Conservation (phyloP, 495 filamentous ascomycete species). For the Penicillium antarcticum region DNA sequence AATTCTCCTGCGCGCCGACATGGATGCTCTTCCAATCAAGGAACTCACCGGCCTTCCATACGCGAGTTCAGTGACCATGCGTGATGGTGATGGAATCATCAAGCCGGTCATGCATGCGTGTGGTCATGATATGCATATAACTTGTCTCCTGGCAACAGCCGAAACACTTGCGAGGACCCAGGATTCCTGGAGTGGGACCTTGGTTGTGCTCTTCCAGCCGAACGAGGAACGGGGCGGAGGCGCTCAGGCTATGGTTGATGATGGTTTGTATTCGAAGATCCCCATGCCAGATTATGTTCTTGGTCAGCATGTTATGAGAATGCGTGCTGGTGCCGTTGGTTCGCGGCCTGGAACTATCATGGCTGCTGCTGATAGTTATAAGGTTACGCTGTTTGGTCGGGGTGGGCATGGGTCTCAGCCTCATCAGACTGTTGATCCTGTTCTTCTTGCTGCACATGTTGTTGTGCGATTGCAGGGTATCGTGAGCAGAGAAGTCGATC, state of each 20-base stretch:
- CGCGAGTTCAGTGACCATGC: conserved; percentile 41
- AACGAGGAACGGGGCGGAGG: conserved; percentile 51
- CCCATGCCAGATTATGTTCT: conserved; percentile 49
- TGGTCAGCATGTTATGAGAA: conserved; percentile 51
- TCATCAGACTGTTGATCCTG: conserved; percentile 50
- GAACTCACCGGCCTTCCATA: conserved; percentile 50
- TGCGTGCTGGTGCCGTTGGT: conserved; percentile 41
- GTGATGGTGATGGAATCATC: conserved; percentile 36
- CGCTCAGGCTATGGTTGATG: conserved; percentile 53
- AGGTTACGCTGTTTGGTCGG: conserved; percentile 48
- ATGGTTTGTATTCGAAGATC: conserved; percentile 46
- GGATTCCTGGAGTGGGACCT: conserved; percentile 45
- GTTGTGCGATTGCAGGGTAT: conserved; percentile 49
- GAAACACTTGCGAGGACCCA: conserved; percentile 32
- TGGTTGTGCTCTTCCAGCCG: conserved; percentile 55
- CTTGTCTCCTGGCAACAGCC: conserved; percentile 48
- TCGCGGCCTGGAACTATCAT: conserved; percentile 40
- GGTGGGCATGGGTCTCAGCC: conserved; percentile 52
- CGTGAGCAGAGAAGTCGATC: conserved; percentile 48
- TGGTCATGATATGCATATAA: conserved; percentile 57
- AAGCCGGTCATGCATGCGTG: conserved; percentile 57
- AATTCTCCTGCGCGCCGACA: conserved; percentile 52
- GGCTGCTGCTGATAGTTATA: conserved; percentile 49
- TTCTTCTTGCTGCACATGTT: conserved; percentile 45
- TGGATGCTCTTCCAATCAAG: conserved; percentile 51